A percentile compares a stretch with the other conserved stretches of the same genome.
These are phyloP conservation scores for Diplodia seriata DNA, from an alignment of 2,329 filamentous ascomycete genomes.

Conservation along the genomic window DNA sequence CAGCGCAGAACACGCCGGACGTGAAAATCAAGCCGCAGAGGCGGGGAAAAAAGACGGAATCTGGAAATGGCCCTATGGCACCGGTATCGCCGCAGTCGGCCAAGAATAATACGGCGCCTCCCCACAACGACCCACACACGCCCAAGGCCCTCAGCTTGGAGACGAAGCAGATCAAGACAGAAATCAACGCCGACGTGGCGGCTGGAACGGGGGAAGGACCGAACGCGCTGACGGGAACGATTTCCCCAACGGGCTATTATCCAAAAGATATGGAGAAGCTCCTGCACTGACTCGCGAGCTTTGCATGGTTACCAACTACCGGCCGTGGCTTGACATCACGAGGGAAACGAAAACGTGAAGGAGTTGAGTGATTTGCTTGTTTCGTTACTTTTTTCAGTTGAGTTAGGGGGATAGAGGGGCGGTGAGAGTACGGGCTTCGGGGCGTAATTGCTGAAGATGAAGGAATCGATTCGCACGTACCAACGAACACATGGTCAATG, in stretches of 20 bases:
- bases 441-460: constrained; percentile 9
- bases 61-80: constrained; percentile 38
- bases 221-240: constrained; percentile 13
- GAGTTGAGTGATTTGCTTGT: constrained; percentile 18
- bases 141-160: background rate
- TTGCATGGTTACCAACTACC: background rate
- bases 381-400: constrained; percentile 3
- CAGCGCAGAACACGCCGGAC: constrained; percentile 13
- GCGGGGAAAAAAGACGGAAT: constrained; percentile 24
- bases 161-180: constrained; percentile 3
- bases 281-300: constrained; percentile 12
- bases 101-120: constrained; percentile 44
- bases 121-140: constrained; percentile 26
- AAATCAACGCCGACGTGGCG: background rate
- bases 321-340: constrained; percentile 1
- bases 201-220: constrained; percentile 1
- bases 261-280: constrained; percentile 14
- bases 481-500: constrained; percentile 16
- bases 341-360: constrained; percentile 25
- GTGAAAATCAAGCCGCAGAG: constrained; percentile 12
- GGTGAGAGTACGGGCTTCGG: background rate
- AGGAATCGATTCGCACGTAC: constrained; percentile 12
- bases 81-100: constrained; percentile 41
- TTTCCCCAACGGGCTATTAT: constrained; percentile 15
- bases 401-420: constrained; percentile 9